These are phyloP conservation scores for Ophiorrhiza pumila DNA, from an alignment of 257 asterid species.

Conservation along the genomic window DNA sequence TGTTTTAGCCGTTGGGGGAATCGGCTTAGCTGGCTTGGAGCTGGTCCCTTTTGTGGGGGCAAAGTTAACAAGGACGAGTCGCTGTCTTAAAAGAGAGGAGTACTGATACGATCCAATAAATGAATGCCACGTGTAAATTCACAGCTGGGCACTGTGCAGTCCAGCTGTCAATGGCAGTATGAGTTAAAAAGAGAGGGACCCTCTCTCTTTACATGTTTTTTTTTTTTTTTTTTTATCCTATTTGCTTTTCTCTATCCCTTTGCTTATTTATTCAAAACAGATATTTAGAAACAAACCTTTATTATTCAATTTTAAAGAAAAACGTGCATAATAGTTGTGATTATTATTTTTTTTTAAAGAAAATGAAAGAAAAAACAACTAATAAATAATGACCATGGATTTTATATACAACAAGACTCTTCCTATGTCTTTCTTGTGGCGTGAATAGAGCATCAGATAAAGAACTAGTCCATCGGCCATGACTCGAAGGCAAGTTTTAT, in stretches of 20 bases:
- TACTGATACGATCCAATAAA: slow-evolving; percentile 25
- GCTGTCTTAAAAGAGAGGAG: slow-evolving; percentile 38
- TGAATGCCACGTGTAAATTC: slow-evolving; percentile 26
- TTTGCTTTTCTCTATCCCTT: not conserved
- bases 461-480: too few species aligned
- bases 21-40: slow-evolving; percentile 37
- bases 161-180: slow-evolving; percentile 54
- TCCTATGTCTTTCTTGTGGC: too few species aligned
- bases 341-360: too few species aligned
- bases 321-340: too few species aligned
- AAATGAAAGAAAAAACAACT: too few species aligned
- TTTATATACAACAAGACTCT: too few species aligned
- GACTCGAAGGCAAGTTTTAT: too few species aligned
- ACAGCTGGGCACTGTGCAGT: slow-evolving; percentile 60
- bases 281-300: too few species aligned
- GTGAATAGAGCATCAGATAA: too few species aligned
- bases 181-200: slow-evolving; percentile 16
- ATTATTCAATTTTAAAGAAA: too few species aligned
- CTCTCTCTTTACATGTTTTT: slow-evolving; percentile 8
- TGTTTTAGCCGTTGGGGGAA: slow-evolving; percentile 43
- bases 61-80: slow-evolving; percentile 42
- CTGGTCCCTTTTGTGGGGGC: slow-evolving; percentile 30
- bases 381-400: too few species aligned
- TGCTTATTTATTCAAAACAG: too few species aligned
- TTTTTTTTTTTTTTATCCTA: not conserved